Evolutionary conservation across 2,329 filamentous ascomycete species (phyloP).

Genomic region (Biscogniauxia mediterranea): DNA sequence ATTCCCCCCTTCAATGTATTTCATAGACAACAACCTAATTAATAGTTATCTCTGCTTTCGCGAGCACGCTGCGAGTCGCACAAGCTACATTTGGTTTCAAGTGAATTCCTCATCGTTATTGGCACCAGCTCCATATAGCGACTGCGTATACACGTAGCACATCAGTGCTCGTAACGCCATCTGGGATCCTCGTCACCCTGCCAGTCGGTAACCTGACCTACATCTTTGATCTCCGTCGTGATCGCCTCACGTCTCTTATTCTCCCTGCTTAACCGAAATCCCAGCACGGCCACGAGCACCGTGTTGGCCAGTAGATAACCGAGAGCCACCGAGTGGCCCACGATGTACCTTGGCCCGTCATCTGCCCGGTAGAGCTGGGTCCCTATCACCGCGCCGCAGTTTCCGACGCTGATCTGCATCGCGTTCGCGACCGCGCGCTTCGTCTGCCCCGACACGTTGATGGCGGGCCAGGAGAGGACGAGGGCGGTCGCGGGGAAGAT

Average conservation of each 20-base stretch:
- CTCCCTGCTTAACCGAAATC: slow-evolving; percentile 53
- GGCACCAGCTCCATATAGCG: neutral
- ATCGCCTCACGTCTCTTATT: slow-evolving; percentile 52
- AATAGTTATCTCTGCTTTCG: neutral
- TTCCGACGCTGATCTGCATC: slow-evolving; percentile 71
- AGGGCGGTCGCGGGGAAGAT: slow-evolving; percentile 66
- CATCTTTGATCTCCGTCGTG: slow-evolving; percentile 44
- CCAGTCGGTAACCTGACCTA: slow-evolving; percentile 54
- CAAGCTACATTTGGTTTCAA: neutral
- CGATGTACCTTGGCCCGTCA: slow-evolving; percentile 60
- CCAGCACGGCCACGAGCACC: slow-evolving; percentile 51
- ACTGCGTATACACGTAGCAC: neutral
- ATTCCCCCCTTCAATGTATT: neutral
- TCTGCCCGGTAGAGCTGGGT: slow-evolving; percentile 66
- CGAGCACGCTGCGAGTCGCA: neutral
- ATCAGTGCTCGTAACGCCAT: slow-evolving; percentile 63
- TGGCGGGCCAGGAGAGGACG: slow-evolving; percentile 67
- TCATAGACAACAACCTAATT: neutral
- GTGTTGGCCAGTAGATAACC: slow-evolving; percentile 62
- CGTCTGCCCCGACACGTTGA: slow-evolving; percentile 69
- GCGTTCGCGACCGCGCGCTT: slow-evolving; percentile 68
- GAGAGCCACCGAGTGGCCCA: slow-evolving; percentile 66
- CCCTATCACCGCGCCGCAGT: slow-evolving; percentile 65
- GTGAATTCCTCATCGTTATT: neutral
- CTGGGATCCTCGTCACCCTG: slow-evolving; percentile 61